Conservation (phyloP, 140 eudicot genomes). For the Erigeron philadelphicus region DNA sequence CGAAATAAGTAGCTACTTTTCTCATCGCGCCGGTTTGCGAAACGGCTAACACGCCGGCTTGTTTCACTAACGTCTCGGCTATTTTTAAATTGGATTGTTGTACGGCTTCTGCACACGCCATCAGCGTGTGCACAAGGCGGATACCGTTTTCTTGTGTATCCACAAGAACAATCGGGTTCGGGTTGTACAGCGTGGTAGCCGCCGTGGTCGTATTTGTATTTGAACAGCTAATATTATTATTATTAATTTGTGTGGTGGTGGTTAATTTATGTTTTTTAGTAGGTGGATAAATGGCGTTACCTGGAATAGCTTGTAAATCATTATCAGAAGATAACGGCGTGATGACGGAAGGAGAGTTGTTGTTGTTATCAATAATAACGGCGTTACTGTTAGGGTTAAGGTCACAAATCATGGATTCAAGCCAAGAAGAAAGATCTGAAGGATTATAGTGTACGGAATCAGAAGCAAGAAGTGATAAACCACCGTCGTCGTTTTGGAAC, state of each 20-base stretch:
- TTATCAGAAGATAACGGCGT: not conserved
- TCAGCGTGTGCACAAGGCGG: constrained; percentile 58
- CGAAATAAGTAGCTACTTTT: constrained; percentile 33
- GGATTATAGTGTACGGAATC: constrained; percentile 77
- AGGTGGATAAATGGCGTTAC: constrained; percentile 56
- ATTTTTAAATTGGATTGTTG: constrained; percentile 44
- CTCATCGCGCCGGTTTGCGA: constrained; percentile 58
- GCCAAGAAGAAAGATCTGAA: constrained; percentile 70
- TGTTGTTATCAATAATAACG: constrained; percentile 5
- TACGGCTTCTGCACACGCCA: constrained; percentile 92
- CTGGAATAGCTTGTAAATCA: constrained; percentile 63
- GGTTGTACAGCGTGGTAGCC: constrained; percentile 2
- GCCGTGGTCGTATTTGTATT: no score
- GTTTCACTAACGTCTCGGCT: constrained; percentile 63
- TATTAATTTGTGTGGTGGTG: not conserved
- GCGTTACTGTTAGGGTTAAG: constrained; percentile 33
- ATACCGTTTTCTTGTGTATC: constrained; percentile 80
- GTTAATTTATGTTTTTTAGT: constrained; percentile 28
- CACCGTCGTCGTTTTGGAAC: constrained; percentile 51
- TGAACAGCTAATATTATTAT: no score
- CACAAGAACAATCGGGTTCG: constrained; percentile 48
- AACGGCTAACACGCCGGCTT: constrained; percentile 31
- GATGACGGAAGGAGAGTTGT: not conserved
- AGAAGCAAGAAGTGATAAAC: constrained; percentile 44
- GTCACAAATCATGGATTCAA: constrained; percentile 64